Conservation (phyloP, 306 rosid genomes). For the Cucumis hystrix region DNA sequence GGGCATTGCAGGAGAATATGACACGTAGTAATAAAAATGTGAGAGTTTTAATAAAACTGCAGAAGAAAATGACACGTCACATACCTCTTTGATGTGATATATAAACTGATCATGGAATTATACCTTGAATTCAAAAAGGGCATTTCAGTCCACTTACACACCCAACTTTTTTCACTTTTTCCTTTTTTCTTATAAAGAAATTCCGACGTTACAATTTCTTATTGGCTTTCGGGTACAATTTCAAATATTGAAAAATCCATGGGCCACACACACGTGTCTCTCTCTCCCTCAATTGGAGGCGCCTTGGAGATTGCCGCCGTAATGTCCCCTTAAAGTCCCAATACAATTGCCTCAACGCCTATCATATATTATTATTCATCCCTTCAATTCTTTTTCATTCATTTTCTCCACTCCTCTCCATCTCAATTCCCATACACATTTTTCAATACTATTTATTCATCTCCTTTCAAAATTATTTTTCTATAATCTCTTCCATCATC, state of each 20-base stretch:
- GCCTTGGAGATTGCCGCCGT: not conserved
- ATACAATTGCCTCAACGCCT: not conserved
- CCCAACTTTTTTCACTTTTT: not conserved
- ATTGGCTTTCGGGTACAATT: not conserved
- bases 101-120: not conserved
- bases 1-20: not conserved
- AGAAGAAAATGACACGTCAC: not conserved
- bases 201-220: not conserved
- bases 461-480: no score
- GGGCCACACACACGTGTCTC: not conserved
- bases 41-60: not conserved
- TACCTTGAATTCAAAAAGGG: not conserved
- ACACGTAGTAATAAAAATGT: not conserved
- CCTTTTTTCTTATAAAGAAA: not conserved
- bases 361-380: not conserved
- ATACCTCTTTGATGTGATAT: not conserved
- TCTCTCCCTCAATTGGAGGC: not conserved
- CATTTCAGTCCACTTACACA: not conserved
- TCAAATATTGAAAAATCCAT: not conserved
- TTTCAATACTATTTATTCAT: no score
- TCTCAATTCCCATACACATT: no score
- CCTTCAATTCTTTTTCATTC: not conserved
- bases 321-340: slow-evolving; percentile 2
- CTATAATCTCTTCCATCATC: no score
- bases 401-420: no score